These are phyloP conservation scores for Penicillium freii DNA, from an alignment of 2,329 filamentous ascomycete species.

Conservation along the genomic window DNA sequence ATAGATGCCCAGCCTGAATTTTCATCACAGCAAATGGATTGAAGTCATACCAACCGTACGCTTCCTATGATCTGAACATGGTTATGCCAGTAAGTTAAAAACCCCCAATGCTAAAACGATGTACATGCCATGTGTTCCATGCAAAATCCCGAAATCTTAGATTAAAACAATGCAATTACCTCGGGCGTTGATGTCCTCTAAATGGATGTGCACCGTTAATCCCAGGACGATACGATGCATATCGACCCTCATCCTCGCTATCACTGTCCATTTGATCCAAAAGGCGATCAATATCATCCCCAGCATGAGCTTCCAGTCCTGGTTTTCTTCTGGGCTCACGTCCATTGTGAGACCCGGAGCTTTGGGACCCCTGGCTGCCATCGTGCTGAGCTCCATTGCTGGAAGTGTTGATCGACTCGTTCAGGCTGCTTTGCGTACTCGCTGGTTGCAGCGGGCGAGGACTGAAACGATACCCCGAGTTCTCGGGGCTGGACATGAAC, in stretches of 20 bases:
- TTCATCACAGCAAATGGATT: background rate
- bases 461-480: conserved; percentile 45
- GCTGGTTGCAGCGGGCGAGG: conserved; percentile 29
- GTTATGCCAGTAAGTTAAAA: background rate
- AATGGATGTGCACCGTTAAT: conserved; percentile 8
- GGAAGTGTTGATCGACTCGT: conserved; percentile 22
- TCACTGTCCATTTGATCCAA: conserved; percentile 43
- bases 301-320: conserved; percentile 34
- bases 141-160: background rate
- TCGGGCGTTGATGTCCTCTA: conserved; percentile 5
- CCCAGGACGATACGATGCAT: conserved; percentile 15
- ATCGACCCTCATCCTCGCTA: conserved; percentile 34
- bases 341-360: conserved; percentile 11
- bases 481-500: conserved; percentile 52
- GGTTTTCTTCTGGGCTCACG: conserved; percentile 9
- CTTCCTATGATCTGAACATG: background rate
- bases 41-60: background rate
- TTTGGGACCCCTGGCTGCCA: conserved; percentile 22
- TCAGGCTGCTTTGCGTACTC: conserved; percentile 27
- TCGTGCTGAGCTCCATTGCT: conserved; percentile 8
- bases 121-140: background rate
- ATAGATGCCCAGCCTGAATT: background rate
- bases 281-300: conserved; percentile 43
- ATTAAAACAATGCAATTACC: conserved; percentile 7
- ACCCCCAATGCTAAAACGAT: background rate